Conservation (phyloP, 495 filamentous ascomycete species). For the Lophiostoma macrostomum region DNA sequence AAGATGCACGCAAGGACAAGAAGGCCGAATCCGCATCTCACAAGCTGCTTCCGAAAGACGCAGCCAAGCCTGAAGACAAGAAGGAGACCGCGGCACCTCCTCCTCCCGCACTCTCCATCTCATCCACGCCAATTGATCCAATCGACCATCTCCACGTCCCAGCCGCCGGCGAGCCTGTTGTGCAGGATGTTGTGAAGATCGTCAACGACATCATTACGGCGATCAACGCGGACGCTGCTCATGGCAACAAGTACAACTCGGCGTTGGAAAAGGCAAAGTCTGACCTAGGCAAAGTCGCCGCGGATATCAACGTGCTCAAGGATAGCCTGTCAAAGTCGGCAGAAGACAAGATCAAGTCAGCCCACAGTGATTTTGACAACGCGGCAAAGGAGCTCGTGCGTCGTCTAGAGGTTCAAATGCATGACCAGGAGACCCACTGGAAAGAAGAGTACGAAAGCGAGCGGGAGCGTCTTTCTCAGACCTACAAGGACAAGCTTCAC, state of each 20-base stretch:
- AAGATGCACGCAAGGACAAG: slow-evolving; percentile 34
- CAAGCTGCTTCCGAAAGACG: slow-evolving; percentile 36
- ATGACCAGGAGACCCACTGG: slow-evolving; percentile 72
- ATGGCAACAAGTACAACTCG: slow-evolving; percentile 63
- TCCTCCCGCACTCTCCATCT: slow-evolving; percentile 18
- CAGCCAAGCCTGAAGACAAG: slow-evolving; percentile 15
- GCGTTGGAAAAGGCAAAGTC: slow-evolving; percentile 79
- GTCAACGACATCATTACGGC: slow-evolving; percentile 93
- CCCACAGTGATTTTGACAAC: slow-evolving; percentile 72
- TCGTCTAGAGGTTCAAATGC: slow-evolving; percentile 67
- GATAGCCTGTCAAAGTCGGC: slow-evolving; percentile 62
- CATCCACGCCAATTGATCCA: slow-evolving; percentile 50
- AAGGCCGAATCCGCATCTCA: slow-evolving; percentile 24
- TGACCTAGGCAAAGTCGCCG: slow-evolving; percentile 71
- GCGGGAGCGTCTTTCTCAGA: slow-evolving; percentile 67
- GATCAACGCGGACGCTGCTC: slow-evolving; percentile 75
- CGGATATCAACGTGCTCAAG: slow-evolving; percentile 71
- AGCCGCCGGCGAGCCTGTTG: slow-evolving; percentile 75
- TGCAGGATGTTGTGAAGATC: slow-evolving; percentile 91
- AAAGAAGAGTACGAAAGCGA: slow-evolving; percentile 86
- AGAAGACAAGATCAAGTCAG: slow-evolving; percentile 68
- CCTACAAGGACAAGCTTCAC: slow-evolving; percentile 75
- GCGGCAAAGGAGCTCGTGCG: slow-evolving; percentile 74
- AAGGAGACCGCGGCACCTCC: slow-evolving; percentile 35
- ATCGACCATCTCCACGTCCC: slow-evolving; percentile 73